phyloP scores from a whole-genome alignment of 768 basidiomycete species.

The Amanita fuliginea region DNA sequence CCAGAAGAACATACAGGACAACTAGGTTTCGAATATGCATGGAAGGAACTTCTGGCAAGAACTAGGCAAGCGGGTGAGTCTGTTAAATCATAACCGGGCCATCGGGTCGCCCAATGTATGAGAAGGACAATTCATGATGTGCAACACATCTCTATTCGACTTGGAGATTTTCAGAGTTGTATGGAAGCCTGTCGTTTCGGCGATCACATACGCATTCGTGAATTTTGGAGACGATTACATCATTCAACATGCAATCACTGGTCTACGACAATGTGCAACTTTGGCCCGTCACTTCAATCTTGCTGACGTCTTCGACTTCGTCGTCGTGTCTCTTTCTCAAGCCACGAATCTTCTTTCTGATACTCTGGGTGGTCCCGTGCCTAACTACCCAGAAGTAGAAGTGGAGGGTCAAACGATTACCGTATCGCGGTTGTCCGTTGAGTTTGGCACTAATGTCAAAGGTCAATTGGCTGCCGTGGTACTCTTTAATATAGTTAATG shows the following conservation, averaged over 20 bases:
- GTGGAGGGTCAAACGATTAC: conserved; percentile 86
- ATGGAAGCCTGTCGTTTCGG: conserved; percentile 90
- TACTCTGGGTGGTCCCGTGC: conserved; percentile 53
- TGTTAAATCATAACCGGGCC: conserved; percentile 4
- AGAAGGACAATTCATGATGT: conserved; percentile 58
- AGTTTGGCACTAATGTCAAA: conserved; percentile 91
- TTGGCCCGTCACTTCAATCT: conserved; percentile 82
- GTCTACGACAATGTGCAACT: conserved; percentile 95
- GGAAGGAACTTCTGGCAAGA: conserved; percentile 88
- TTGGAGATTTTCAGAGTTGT: conserved; percentile 87
- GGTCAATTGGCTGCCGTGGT: conserved; percentile 95
- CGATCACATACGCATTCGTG: conserved; percentile 92
- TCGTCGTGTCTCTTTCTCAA: conserved; percentile 85
- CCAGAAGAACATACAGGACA: conserved; percentile 97
- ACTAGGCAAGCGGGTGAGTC: conserved; percentile 66
- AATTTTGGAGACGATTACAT: conserved; percentile 95
- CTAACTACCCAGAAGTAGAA: conserved; percentile 81
- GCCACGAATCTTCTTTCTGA: conserved; percentile 84
- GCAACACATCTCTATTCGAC: conserved; percentile 76
- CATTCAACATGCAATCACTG: conserved; percentile 88
- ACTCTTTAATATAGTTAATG: conserved; percentile 94
- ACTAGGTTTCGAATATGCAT: conserved; percentile 96
- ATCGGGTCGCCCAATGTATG: not conserved
- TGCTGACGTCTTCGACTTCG: conserved; percentile 94
- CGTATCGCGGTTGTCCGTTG: conserved; percentile 84